Base-by-base conservation (phyloP, 1,284 basidiomycete genomes). In the Ustilago crameri region DNA sequence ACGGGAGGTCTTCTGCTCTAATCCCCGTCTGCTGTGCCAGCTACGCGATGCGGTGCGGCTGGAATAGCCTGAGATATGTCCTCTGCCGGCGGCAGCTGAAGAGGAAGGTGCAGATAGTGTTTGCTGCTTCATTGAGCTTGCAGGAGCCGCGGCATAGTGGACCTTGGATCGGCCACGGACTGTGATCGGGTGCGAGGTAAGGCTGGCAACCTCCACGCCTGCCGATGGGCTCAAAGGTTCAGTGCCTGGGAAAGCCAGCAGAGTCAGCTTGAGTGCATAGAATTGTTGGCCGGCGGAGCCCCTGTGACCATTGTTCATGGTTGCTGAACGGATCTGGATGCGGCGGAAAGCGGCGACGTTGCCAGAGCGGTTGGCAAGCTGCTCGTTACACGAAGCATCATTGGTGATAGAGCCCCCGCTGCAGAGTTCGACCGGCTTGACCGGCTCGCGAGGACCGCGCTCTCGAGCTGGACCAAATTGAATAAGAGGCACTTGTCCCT, bases 291-390 rank as follows among this genome's bases (percentile, higher is more conserved):
- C 65, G 3, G 70, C 55, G 1, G 60, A 47, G 0, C 70, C 65
- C 12, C 59, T 34, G 42, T 73, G 64, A 17, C 70, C 70, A 34
- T 73, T 73, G 55, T 73, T 73, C 51, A 73, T 63, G 43, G 70
- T 73, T 8, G 70, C 70, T 4, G 70, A 73, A 12, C 70, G 56
- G 23, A 73, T 73, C 60, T 73, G 70, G 9, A 73, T 56, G 15
- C 70, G 38, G 5, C 70, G 49, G 24, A 73, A 68, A 2, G 64
- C 65, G 5, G 70, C 70, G 10, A 73, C 47, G 40, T 42, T 53
- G 45, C 57, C 50, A 10, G 34, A 23, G 24, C 52, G 47, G 8
- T 41, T 27, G 12, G 56, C 56, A 1, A 32, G n/a, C 35, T 63
- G 65, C 41, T 73, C 64, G 37, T 65, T 68, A 38, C 27, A 42